Percentiles rank a stretch among this genome's conserved stretches.
These are phyloP conservation scores for Cystobasidium sp. DNA, from an alignment of 1,284 basidiomycete species.

Conservation along the genomic window DNA sequence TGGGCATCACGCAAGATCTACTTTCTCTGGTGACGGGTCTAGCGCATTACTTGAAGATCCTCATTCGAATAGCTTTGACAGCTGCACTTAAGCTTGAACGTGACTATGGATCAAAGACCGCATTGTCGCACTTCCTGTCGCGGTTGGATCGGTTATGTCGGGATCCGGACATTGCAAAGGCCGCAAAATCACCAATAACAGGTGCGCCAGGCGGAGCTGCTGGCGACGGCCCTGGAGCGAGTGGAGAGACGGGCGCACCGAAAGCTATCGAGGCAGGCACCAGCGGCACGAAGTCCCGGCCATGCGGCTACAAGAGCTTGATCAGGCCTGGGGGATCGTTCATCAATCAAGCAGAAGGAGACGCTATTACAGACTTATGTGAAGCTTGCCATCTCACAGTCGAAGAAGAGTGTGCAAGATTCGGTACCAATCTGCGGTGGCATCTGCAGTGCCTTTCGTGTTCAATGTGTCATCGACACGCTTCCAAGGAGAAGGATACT, in stretches of 20 bases:
- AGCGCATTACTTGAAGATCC: constrained; percentile 98
- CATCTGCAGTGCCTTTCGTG: constrained; percentile 92
- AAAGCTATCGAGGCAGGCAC: constrained; percentile 18
- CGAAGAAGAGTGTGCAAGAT: constrained; percentile 93
- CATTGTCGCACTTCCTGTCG: constrained; percentile 87
- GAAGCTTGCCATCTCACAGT: constrained; percentile 85
- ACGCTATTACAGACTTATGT: constrained; percentile 73
- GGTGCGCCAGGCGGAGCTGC: not conserved
- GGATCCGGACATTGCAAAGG: constrained; percentile 61
- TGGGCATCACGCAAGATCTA: constrained; percentile 96
- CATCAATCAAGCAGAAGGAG: constrained; percentile 51
- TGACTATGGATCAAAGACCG: constrained; percentile 78
- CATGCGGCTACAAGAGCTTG: constrained; percentile 54
- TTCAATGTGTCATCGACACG: constrained; percentile 73
- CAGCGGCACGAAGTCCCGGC: constrained; percentile 53
- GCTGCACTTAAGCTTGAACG: constrained; percentile 93
- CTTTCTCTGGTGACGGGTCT: constrained; percentile 97
- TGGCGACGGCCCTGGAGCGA: constrained; percentile 11
- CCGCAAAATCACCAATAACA: constrained; percentile 33
- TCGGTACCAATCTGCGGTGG: constrained; percentile 95
- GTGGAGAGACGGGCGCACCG: not conserved
- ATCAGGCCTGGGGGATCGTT: constrained; percentile 55
- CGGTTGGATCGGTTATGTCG: constrained; percentile 88
- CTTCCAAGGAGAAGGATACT: constrained; percentile 55
- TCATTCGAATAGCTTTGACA: constrained; percentile 96